Percentiles rank a stretch among this genome's conserved stretches.
phyloP scores from a whole-genome alignment of 257 asterid species.

The Osmanthus fragrans region DNA sequence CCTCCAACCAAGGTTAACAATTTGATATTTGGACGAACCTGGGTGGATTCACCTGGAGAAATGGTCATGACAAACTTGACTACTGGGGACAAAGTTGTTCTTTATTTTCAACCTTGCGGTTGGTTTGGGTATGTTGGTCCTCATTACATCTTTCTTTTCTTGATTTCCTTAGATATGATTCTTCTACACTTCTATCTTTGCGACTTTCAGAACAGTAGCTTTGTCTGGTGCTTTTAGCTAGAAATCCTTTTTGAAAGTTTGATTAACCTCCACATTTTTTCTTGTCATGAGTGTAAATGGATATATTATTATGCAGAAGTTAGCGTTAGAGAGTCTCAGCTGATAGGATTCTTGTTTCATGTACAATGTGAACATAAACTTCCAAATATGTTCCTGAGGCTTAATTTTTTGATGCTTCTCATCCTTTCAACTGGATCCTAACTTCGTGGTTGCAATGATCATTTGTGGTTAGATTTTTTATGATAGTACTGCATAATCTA shows the following conservation, averaged over 20 bases:
- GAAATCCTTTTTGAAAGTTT: neutral
- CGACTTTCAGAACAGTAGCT: neutral
- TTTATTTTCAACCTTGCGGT: conserved; percentile 97
- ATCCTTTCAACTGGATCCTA: neutral
- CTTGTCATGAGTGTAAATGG: neutral
- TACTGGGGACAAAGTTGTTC: conserved; percentile 94
- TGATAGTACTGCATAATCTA: neutral
- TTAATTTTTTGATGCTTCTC: neutral
- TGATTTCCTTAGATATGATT: neutral
- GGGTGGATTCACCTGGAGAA: conserved; percentile 97
- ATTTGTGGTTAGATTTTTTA: neutral
- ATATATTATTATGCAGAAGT: conserved; percentile 8
- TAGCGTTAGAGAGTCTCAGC: conserved; percentile 7
- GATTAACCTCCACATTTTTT: neutral
- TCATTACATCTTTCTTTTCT: neutral
- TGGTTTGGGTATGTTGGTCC: conserved; percentile 88
- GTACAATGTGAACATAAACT: conserved; percentile 3
- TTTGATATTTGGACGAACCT: conserved; percentile 94
- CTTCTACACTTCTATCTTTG: neutral
- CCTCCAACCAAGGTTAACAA: conserved; percentile 96
- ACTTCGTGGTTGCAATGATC: neutral
- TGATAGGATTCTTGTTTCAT: conserved; percentile 1
- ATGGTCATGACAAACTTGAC: conserved; percentile 90
- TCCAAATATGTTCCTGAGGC: conserved; percentile 1
- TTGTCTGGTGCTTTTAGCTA: conserved; percentile 6